Evolutionary conservation across 768 basidiomycete species (phyloP).

Genomic region (Neoboletus subvelutipes): DNA sequence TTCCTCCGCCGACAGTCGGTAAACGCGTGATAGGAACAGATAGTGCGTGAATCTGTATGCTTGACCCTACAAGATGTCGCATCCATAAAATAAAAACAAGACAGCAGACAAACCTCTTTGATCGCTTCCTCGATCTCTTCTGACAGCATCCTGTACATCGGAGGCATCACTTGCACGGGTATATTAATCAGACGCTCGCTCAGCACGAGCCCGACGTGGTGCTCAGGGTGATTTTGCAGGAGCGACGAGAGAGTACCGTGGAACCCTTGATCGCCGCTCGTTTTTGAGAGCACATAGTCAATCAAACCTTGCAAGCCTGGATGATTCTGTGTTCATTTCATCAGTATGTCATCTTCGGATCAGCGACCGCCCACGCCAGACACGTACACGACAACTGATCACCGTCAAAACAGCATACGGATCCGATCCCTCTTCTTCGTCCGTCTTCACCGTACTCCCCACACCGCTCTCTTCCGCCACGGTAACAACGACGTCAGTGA

Average conservation of each 20-base stretch:
- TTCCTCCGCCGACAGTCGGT: conserved; percentile 70
- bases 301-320: conserved; percentile 68
- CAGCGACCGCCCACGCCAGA: not conserved
- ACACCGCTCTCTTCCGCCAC: conserved; percentile 72
- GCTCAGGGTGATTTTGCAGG: conserved; percentile 26
- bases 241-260: conserved; percentile 54
- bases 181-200: conserved; percentile 92
- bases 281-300: conserved; percentile 67
- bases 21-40: conserved; percentile 76
- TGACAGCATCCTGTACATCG: conserved; percentile 86
- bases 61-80: conserved; percentile 40
- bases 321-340: conserved; percentile 52
- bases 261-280: conserved; percentile 47
- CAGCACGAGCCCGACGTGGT: conserved; percentile 75
- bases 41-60: conserved; percentile 74
- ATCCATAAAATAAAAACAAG: not conserved
- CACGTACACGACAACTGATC: conserved; percentile 67
- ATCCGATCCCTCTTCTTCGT: conserved; percentile 51
- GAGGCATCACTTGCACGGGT: conserved; percentile 90
- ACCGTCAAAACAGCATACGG: conserved; percentile 88
- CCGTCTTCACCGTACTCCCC: conserved; percentile 91
- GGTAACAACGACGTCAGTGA: conserved; percentile 76
- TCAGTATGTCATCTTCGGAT: not conserved
- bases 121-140: conserved; percentile 79
- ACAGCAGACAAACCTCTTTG: conserved; percentile 51